A percentile compares a stretch with the other conserved stretches of the same genome.
Conservation (phyloP, 2,329 filamentous ascomycete genomes). For the Arthroderma uncinatum region DNA sequence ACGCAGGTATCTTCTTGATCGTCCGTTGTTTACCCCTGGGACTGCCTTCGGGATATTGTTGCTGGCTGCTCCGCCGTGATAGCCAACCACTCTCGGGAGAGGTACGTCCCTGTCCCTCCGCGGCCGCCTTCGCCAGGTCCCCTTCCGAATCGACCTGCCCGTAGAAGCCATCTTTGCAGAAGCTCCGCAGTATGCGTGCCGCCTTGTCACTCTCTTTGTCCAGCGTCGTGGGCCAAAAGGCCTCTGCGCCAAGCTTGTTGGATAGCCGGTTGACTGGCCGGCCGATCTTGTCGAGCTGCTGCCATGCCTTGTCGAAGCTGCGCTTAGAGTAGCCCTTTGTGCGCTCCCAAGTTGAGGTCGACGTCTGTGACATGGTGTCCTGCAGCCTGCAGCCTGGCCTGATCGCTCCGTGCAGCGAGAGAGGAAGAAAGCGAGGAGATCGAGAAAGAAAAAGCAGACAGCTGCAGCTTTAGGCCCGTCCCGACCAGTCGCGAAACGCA, state of each 20-base stretch:
- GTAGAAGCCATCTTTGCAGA: constrained; percentile 72
- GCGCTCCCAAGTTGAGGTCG: constrained; percentile 42
- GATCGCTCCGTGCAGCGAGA: neutral
- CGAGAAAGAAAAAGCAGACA: neutral
- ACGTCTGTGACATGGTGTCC: constrained; percentile 6
- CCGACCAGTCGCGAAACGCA: neutral
- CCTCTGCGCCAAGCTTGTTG: constrained; percentile 69
- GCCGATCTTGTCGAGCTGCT: constrained; percentile 56
- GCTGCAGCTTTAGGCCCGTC: neutral
- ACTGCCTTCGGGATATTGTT: constrained; percentile 31
- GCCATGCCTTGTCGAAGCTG: constrained; percentile 64
- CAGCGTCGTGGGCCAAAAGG: constrained; percentile 74
- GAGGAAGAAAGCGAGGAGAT: neutral
- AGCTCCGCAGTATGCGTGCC: constrained; percentile 76
- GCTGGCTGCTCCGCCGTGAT: neutral
- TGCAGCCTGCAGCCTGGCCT: neutral
- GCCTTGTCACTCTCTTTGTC: constrained; percentile 89
- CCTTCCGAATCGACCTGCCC: constrained; percentile 44
- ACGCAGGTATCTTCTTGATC: constrained; percentile 72
- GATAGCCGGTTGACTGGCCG: constrained; percentile 68
- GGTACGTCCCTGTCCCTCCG: neutral
- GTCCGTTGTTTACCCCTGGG: constrained; percentile 53
- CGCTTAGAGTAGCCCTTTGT: constrained; percentile 46
- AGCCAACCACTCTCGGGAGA: constrained; percentile 14
- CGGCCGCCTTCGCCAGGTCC: constrained; percentile 32